Evolutionary conservation across 129 eudicot genomes (phyloP).

Genomic region (Artemisia argyi): DNA sequence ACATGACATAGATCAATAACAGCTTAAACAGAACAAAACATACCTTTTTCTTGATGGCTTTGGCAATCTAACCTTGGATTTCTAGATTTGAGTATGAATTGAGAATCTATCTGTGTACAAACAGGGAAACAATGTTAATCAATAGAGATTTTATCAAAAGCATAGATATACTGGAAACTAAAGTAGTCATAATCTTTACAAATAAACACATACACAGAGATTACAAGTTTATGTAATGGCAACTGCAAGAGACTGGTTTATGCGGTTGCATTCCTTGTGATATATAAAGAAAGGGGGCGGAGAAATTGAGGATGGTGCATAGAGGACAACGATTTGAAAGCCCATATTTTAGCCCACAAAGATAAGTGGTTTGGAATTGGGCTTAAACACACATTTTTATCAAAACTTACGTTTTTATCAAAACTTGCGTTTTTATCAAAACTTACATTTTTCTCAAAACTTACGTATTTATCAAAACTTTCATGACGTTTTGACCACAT

Average conservation of each 20-base stretch:
- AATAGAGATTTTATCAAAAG: not conserved
- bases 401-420: too few species aligned
- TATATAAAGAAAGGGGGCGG: not conserved
- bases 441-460: too few species aligned
- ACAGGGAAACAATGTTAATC: not conserved
- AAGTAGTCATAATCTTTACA: not conserved
- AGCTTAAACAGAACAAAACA: not conserved
- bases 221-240: not conserved
- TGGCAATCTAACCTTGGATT: not conserved
- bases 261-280: too few species aligned
- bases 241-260: not conserved
- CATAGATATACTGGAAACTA: conserved; percentile 8
- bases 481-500: not conserved
- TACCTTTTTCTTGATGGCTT: conserved; percentile 12
- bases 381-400: not conserved
- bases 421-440: too few species aligned
- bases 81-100: not conserved
- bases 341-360: not conserved
- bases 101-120: not conserved
- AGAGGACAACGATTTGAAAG: not conserved
- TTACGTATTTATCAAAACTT: too few species aligned
- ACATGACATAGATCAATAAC: conserved; percentile 5
- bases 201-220: conserved; percentile 14
- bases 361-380: not conserved
- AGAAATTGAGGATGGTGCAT: not conserved